Evolutionary conservation across 208 protist genomes (phyloP), one percentile per base, ranked within the genome.

Genomic region (Acanthamoeba healyi): DNA sequence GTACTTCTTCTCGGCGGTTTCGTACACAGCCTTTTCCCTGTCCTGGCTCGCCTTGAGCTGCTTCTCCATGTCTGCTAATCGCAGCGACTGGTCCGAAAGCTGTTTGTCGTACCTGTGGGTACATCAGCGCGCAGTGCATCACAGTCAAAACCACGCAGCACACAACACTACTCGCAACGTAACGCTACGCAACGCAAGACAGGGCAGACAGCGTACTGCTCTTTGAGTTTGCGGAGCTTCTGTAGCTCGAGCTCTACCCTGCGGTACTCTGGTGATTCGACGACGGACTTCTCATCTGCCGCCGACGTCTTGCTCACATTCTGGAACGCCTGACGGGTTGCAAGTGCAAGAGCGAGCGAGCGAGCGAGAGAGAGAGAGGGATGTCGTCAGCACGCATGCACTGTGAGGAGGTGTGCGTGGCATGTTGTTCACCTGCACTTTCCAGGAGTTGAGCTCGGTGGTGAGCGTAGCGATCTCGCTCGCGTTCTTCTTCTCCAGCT

Each of bases 261-360:
- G 34, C 67, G 67, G 38, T 77, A 77, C 67, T 77, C 67, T 1
- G 67, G 67, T 14, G 67, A 77, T 5, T 77, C 67, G 29, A 77
- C 34, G 67, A 77, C 19, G 10, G 67, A 36, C 38, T 42, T 2
- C 34, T 77, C 67, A 10, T 38, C 38, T 1, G 29, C 38, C 19
- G 3, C 67, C 19, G 67, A 24, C 6, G 67, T 77, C 29, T 77
- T 44, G 38, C 67, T 44, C 36, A 77, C 34, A 6, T 26, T 77
- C 19, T 77, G 67, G 34, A 77, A 77, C 17, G n/a, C 29, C 29
- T 67, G 58, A n/a, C n/a, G n/a, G n/a, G 15, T 22, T 22, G 54
- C 22, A 26, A 22, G 12, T 61, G 22, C 54, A 61, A 12, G 15
- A 61, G 12, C 22, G 54, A 61, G 22, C 22, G 54, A 26, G 54